phyloP scores from a whole-genome alignment of 1,139 yeast species.

The Kodamaea sp. region DNA sequence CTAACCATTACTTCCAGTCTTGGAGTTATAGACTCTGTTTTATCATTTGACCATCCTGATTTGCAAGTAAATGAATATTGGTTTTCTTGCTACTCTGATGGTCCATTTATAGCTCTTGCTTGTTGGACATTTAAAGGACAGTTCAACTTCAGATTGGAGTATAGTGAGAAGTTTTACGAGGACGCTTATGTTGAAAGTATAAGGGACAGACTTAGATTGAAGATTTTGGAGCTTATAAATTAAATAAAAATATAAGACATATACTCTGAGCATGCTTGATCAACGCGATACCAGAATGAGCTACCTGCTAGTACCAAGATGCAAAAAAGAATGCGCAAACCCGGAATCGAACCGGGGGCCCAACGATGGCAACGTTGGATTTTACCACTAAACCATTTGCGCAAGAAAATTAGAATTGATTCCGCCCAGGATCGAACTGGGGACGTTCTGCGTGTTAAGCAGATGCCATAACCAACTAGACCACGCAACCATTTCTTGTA shows the following conservation, averaged over 20 bases:
- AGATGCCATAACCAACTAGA: constrained; percentile 99
- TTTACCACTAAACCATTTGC: constrained; percentile 15
- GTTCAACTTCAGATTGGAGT: neutral
- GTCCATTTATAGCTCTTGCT: neutral
- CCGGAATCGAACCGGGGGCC: constrained; percentile 19
- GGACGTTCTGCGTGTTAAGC: constrained; percentile 99
- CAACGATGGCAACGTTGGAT: constrained; percentile 18
- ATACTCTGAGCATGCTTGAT: too few species aligned
- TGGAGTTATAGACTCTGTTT: constrained; percentile 1
- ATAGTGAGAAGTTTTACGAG: neutral
- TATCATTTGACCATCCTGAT: neutral
- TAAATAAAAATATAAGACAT: too few species aligned
- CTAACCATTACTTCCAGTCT: neutral
- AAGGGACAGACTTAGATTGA: neutral
- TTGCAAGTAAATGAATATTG: neutral
- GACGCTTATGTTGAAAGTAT: neutral
- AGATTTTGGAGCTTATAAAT: neutral
- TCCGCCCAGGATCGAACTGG: constrained; percentile 99
- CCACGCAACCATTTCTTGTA: constrained; percentile 61
- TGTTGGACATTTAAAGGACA: neutral
- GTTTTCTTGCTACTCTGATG: neutral
- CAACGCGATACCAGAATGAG: too few species aligned
- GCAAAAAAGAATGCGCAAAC: constrained; percentile 15
- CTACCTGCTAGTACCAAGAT: too few species aligned
- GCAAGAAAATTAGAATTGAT: constrained; percentile 47